These are phyloP conservation scores for Ophiostoma australiae DNA, from an alignment of 2,329 filamentous ascomycete genomes.

Conservation along the genomic window DNA sequence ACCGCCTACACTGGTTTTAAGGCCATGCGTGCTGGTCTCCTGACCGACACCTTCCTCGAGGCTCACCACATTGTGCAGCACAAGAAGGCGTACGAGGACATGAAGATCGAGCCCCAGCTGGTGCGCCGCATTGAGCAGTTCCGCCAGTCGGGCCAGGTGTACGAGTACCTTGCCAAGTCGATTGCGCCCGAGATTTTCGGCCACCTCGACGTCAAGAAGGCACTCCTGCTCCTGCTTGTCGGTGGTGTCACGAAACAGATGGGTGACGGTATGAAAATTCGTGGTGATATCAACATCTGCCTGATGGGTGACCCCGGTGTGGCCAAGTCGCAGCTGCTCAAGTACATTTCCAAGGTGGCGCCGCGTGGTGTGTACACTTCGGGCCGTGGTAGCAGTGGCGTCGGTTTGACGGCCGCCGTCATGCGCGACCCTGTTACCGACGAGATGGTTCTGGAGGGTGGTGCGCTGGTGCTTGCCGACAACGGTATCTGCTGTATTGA, in stretches of 20 bases:
- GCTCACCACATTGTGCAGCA: constrained; percentile 91
- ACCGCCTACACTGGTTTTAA: constrained; percentile 99
- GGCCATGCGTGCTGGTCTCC: constrained; percentile 89
- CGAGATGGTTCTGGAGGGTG: constrained; percentile 78
- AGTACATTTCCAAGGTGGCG: constrained; percentile 97
- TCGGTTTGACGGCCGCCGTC: constrained; percentile 75
- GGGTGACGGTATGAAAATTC: constrained; percentile 97
- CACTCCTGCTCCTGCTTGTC: constrained; percentile 87
- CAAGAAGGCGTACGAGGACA: constrained; percentile 96
- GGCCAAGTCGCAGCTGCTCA: constrained; percentile 95
- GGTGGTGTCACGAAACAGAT: constrained; percentile 95
- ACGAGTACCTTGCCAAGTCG: constrained; percentile 90
- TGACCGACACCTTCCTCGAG: constrained; percentile 96
- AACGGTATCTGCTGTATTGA: constrained; percentile 84
- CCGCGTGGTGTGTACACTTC: constrained; percentile 85
- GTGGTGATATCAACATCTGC: constrained; percentile 97
- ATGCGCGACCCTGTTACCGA: constrained; percentile 81
- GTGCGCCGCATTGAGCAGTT: constrained; percentile 81
- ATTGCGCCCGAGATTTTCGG: constrained; percentile 98
- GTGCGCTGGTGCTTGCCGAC: constrained; percentile 72
- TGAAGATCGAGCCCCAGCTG: constrained; percentile 74
- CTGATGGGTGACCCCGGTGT: constrained; percentile 99
- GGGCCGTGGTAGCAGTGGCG: constrained; percentile 73
- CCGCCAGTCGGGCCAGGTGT: constrained; percentile 81
- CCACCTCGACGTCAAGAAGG: constrained; percentile 96